Percentiles rank a stretch among this genome's conserved stretches.
Evolutionary conservation across 805 yeast species (phyloP).

Genomic region (Komagataella populi): DNA sequence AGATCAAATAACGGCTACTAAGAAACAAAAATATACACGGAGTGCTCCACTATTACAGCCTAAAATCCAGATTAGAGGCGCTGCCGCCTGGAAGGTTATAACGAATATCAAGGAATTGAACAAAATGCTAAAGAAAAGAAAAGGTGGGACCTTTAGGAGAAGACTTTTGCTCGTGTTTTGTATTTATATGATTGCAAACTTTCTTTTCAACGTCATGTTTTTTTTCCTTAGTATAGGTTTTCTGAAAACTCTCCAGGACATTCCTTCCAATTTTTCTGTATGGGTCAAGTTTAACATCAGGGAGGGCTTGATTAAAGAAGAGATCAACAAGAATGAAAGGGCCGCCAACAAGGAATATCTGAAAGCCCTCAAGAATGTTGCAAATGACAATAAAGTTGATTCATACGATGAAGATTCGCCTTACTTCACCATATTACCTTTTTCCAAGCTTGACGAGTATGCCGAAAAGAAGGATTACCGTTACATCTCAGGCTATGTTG

Average conservation of each 20-base stretch:
- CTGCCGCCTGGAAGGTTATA: constrained; percentile 19
- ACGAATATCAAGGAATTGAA: constrained; percentile 13
- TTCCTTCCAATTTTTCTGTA: constrained; percentile 15
- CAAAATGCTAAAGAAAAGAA: constrained; percentile 14
- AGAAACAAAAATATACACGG: background rate
- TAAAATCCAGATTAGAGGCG: constrained; percentile 7
- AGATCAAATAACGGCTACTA: background rate
- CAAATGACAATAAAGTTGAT: constrained; percentile 15
- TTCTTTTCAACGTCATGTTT: constrained; percentile 20
- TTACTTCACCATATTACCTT: constrained; percentile 10
- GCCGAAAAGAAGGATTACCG: constrained; percentile 16
- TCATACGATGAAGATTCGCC: constrained; percentile 9
- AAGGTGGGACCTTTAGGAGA: constrained; percentile 29
- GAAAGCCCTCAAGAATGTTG: constrained; percentile 16
- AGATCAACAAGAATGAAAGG: constrained; percentile 16
- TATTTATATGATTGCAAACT: constrained; percentile 24
- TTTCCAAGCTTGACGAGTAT: constrained; percentile 11
- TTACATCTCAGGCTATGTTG: constrained; percentile 20
- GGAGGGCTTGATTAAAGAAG: constrained; percentile 24
- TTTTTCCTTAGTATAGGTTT: constrained; percentile 16
- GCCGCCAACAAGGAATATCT: constrained; percentile 21
- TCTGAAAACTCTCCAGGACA: constrained; percentile 12
- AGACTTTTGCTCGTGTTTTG: constrained; percentile 28
- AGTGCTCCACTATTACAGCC: background rate
- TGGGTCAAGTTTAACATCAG: constrained; percentile 16